Evolutionary conservation across 768 basidiomycete species (phyloP).

Genomic region (Brasilioporus rufonigricans): DNA sequence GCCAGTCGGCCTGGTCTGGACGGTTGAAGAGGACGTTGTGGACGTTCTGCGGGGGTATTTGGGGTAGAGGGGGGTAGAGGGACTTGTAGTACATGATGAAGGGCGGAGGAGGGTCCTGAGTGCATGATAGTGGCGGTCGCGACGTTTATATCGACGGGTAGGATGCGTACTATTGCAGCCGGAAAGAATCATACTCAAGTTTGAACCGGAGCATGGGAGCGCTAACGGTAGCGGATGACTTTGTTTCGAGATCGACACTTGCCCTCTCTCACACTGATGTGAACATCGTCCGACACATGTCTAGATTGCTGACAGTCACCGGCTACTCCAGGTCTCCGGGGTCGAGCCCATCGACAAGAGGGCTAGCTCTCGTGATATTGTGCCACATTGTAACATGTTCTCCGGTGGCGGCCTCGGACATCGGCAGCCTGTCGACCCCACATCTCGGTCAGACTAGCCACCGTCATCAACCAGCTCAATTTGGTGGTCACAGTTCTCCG

Average conservation of each 20-base stretch:
- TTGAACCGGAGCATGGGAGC: too few relatives aligned
- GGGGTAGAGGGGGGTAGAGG: constrained; percentile 50
- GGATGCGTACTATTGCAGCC: too few relatives aligned
- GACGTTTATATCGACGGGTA: constrained; percentile 13
- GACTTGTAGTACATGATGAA: constrained; percentile 55
- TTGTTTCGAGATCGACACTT: too few relatives aligned
- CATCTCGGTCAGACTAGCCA: too few relatives aligned
- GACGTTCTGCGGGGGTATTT: constrained; percentile 49
- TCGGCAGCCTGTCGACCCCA: too few relatives aligned
- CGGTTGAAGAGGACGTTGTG: constrained; percentile 55
- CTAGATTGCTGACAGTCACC: neutral
- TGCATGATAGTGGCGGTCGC: neutral
- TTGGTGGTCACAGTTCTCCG: too few relatives aligned
- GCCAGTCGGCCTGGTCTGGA: constrained; percentile 52
- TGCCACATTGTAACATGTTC: too few relatives aligned
- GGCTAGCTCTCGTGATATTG: neutral
- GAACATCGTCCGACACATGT: too few relatives aligned
- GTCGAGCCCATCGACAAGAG: neutral
- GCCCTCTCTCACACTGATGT: neutral
- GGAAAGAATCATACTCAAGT: too few relatives aligned
- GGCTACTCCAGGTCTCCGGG: neutral
- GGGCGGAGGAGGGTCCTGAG: neutral
- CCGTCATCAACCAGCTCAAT: too few relatives aligned
- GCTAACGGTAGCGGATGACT: too few relatives aligned
- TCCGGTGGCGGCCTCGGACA: too few relatives aligned